Evolutionary conservation across 805 yeast genomes (phyloP), one percentile per base, ranked within the genome.

Genomic region (Saturnispora sanitii): DNA sequence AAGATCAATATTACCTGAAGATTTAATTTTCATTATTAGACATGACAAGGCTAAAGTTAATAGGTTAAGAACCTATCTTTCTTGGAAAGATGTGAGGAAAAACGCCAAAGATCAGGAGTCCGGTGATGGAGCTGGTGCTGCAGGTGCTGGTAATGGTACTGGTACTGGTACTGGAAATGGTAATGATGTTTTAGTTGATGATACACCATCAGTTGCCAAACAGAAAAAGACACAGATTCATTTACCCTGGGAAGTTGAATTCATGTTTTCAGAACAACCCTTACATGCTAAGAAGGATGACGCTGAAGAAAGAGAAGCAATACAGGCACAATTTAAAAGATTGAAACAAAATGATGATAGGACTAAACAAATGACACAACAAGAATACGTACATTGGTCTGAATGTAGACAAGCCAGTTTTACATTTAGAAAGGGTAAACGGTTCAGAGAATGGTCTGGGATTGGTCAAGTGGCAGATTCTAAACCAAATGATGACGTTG

Each of bases 351-450:
- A 96, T 4, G 98, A 92, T 61, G 96, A 92, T 38, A 70, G 98
- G 46, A 92, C 98, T 0, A 75, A 70, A 48, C 73, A 81, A 50
- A 92, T 92, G 98, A 92, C 98, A 1, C 82, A 79, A 55, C 96
- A 92, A 53, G 98, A 92, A 57, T 92, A 92, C 54, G 98, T 88
- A 15, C 98, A 92, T 58, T 92, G 97, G 96, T 84, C 95, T 11
- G 98, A 92, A 55, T 92, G 98, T 62, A 75, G 98, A 46, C 98
- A 92, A 60, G 97, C 97, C 1, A 80, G 94, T 44, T 92, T 92
- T 58, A 92, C 98, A 1, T 92, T 87, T 54, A 72, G 96, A 50
- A 92, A 92, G 58, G 82, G 83, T n/a, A 87, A 87, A 57, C 67
- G 96, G 54, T 92, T 92, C 57, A 73, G 90, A 54, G 98, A 92